These are phyloP conservation scores for Botryotinia globosa DNA, from an alignment of 2,329 filamentous ascomycete species.

Conservation along the genomic window DNA sequence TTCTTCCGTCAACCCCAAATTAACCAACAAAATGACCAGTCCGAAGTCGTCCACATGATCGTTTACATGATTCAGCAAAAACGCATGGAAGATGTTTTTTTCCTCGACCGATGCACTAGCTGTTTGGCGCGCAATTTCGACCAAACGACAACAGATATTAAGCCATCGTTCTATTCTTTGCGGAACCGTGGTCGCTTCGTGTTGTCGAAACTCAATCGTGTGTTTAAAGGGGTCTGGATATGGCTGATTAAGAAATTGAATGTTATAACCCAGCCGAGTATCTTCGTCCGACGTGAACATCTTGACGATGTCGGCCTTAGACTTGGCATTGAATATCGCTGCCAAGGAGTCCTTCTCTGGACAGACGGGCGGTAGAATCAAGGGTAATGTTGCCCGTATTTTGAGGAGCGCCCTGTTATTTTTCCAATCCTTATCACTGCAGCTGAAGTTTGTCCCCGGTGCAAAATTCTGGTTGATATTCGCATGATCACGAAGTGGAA, in stretches of 20 bases:
- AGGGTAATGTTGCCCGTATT: background rate
- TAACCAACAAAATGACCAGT: background rate
- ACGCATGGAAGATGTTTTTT: background rate
- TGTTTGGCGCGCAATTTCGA: conserved; percentile 20
- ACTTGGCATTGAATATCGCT: conserved; percentile 1
- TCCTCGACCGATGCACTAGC: background rate
- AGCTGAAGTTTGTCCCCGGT: conserved; percentile 3
- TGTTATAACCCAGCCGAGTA: background rate
- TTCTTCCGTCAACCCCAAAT: background rate
- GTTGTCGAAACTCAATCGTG: conserved; percentile 34
- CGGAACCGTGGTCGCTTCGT: conserved; percentile 25
- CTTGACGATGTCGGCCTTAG: background rate
- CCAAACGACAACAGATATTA: conserved; percentile 22
- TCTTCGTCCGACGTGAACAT: conserved; percentile 5
- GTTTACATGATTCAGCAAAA: background rate
- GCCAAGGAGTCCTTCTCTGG: background rate
- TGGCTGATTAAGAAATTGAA: background rate
- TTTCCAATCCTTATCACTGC: conserved; percentile 1
- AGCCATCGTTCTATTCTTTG: conserved; percentile 26
- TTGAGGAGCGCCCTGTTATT: background rate
- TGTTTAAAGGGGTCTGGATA: conserved; percentile 7
- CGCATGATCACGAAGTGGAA: conserved; percentile 8
- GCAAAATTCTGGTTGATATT: background rate
- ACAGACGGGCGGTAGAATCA: background rate
- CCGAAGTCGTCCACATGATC: background rate